Conservation (phyloP, 2,329 filamentous ascomycete genomes). For the Dothideomycetes sp. region DNA sequence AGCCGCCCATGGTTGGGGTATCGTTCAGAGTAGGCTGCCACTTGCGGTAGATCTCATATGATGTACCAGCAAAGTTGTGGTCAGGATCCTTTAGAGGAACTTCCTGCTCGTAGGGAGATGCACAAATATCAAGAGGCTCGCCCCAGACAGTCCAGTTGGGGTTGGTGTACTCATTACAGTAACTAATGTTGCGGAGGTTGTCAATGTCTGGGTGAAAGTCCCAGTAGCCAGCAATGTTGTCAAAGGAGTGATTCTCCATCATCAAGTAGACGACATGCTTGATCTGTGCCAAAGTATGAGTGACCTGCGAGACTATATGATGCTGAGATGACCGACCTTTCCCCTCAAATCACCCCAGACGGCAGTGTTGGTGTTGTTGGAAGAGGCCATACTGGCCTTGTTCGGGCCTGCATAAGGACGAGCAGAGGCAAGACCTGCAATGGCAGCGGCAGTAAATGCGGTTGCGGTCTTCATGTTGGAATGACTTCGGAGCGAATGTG, state of each 20-base stretch:
- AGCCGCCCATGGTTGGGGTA: conserved; percentile 26
- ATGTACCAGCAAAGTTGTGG: conserved; percentile 17
- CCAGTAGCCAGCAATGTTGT: conserved; percentile 30
- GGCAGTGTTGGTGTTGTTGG: background rate
- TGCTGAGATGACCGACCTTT: conserved; percentile 3
- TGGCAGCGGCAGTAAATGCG: conserved; percentile 1
- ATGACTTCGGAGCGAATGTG: background rate
- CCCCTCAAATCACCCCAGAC: conserved; percentile 4
- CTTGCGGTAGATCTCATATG: conserved; percentile 27
- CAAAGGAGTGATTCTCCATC: conserved; percentile 29
- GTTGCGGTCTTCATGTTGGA: conserved; percentile 1
- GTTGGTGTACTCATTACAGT: conserved; percentile 29
- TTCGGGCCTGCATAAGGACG: background rate
- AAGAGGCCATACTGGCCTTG: background rate
- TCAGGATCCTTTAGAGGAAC: conserved; percentile 26
- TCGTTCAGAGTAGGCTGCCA: conserved; percentile 25
- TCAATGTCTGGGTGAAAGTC: conserved; percentile 26
- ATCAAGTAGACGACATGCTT: conserved; percentile 25
- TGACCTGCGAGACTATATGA: conserved; percentile 4
- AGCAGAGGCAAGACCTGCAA: conserved; percentile 2
- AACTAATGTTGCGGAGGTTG: conserved; percentile 21
- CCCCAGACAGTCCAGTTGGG: conserved; percentile 27
- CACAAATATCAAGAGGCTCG: conserved; percentile 25
- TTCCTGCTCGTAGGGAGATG: conserved; percentile 24
- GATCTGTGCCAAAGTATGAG: conserved; percentile 12